A percentile compares a stretch with the other conserved stretches of the same genome.
Evolutionary conservation across 352 stramenopile species (phyloP).

Genomic region (Phytophthora syringae): DNA sequence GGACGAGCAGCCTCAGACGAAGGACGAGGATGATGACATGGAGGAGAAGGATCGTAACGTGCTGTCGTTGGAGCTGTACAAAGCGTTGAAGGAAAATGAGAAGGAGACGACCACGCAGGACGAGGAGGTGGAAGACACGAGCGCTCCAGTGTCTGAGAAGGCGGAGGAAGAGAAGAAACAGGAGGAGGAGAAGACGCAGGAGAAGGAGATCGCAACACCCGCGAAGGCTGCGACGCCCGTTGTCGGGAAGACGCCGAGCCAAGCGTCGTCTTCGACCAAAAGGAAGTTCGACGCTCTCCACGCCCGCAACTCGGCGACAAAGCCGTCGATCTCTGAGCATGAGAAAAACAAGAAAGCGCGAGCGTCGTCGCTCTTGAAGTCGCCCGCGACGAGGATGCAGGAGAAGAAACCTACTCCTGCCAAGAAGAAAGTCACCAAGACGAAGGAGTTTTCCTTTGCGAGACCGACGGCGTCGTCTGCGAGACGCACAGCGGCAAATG

Average conservation of each 20-base stretch:
- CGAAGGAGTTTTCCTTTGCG: slow-evolving; percentile 40
- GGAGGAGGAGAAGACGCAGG: neutral
- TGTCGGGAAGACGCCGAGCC: slow-evolving; percentile 6
- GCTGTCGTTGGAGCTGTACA: too few species aligned
- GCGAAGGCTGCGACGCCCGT: slow-evolving; percentile 5
- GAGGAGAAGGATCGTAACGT: too few species aligned
- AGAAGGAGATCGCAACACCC: slow-evolving; percentile 5
- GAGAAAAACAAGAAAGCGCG: slow-evolving; percentile 36
- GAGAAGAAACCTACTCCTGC: neutral
- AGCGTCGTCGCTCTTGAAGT: slow-evolving; percentile 19
- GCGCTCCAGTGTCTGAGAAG: neutral
- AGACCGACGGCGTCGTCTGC: slow-evolving; percentile 39
- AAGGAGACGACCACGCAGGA: too few species aligned
- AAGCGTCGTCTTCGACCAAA: slow-evolving; percentile 22
- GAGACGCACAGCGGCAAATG: slow-evolving; percentile 25
- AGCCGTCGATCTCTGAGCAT: slow-evolving; percentile 17
- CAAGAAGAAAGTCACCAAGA: slow-evolving; percentile 25
- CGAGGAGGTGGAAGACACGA: neutral
- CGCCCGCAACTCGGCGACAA: neutral
- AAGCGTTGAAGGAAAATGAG: too few species aligned
- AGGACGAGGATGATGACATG: too few species aligned
- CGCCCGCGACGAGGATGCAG: neutral
- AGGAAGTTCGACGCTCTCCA: slow-evolving; percentile 34
- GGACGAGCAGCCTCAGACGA: too few species aligned
- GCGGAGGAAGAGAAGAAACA: neutral